Evolutionary conservation across 805 yeast genomes (phyloP).

Genomic region (Candida maesae): DNA sequence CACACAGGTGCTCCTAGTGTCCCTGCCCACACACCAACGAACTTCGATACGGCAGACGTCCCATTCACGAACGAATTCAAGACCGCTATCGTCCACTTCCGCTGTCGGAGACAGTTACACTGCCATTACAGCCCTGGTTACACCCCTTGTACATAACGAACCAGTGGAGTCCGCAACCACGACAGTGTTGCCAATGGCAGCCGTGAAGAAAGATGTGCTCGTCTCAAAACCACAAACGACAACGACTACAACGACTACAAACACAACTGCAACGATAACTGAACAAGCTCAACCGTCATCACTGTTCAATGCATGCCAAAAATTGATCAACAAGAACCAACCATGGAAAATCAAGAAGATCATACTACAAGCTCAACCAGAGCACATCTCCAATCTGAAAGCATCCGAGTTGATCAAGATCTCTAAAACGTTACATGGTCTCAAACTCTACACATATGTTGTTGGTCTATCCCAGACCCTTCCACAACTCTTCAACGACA

Average conservation of each 20-base stretch:
- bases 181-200: too few relatives aligned
- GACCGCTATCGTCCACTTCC: slow-evolving; percentile 8
- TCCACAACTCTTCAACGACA: not conserved
- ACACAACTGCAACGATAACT: too few relatives aligned
- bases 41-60: slow-evolving; percentile 10
- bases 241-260: too few relatives aligned
- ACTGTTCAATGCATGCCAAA: not conserved
- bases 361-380: too few relatives aligned
- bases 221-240: too few relatives aligned
- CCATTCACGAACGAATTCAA: slow-evolving; percentile 5
- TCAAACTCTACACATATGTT: not conserved
- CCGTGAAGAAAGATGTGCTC: too few relatives aligned
- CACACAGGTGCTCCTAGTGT: not conserved
- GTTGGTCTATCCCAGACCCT: slow-evolving; percentile 2
- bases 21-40: slow-evolving; percentile 1
- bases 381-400: too few relatives aligned
- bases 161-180: not conserved
- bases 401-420: too few relatives aligned
- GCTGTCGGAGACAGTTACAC: slow-evolving; percentile 6
- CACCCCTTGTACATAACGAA: slow-evolving; percentile 6
- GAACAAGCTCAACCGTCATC: not conserved
- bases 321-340: too few relatives aligned
- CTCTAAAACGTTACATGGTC: too few relatives aligned
- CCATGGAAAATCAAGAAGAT: too few relatives aligned
- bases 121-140: not conserved